Evolutionary conservation across 257 asterid genomes (phyloP), one percentile per base, ranked within the genome.

Genomic region (Solanum clarkiae): DNA sequence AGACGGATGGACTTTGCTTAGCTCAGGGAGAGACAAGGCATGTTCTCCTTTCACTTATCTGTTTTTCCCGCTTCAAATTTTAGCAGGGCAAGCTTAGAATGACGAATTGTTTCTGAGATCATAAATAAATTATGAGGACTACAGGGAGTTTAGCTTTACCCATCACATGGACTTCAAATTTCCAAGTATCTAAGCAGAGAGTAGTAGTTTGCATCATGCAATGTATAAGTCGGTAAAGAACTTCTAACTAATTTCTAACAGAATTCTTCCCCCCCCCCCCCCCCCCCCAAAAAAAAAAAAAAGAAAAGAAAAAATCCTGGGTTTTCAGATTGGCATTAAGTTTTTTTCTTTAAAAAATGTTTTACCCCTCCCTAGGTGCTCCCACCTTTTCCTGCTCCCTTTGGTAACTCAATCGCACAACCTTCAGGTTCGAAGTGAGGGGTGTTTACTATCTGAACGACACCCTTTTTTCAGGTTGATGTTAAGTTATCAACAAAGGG

Each of bases 11-110:
- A 92, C 97, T 77, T 89, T 97, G 94, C 86, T 97, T 83, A 91
- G 93, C 74, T 97, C 98, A 11, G 98, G 99, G 88, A 90, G 99
- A 91, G 99, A 97, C 84, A 95, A 97, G 97, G 99, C 91, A 90
- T 26, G 85, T 62, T 84, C 75, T 84, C 51, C 20, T 66, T 72
- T 32, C n/a, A 51, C 55, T 44, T 71, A 36, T 74, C 29, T 79
- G 44, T 51, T 51, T 51, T 6, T 51, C 83, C 49, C 83, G 53
- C 62, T 79, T 79, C 29, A 24, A 51, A 9, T 26, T 53, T 79
- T 26, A 26, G 63, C 4, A 24, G 63, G 63, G 49, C 44, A 79
- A n/a, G 18, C 54, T 49, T 45, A 79, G 83, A 53, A 26, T 15
- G 13, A 18, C 49, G 54, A 55, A 26, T 79, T 79, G 47, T 55